Conservation (phyloP, 176 grass and related monocot genomes). For the Aegilops longissima region DNA sequence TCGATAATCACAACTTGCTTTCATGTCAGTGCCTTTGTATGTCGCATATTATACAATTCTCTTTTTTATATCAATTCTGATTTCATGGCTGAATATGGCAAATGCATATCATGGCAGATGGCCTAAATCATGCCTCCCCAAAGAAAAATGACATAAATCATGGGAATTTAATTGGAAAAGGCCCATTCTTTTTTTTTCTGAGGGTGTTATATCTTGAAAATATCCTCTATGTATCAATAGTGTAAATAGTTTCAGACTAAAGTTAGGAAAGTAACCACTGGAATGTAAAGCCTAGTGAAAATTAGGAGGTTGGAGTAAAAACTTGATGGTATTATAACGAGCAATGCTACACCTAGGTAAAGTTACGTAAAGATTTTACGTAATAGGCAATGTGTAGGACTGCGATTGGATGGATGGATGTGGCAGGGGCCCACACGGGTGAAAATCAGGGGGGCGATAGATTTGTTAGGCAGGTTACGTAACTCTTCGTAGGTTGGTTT, state of each 20-base stretch:
- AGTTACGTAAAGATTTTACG: too few relatives aligned
- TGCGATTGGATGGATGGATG: too few relatives aligned
- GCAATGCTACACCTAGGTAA: too few relatives aligned
- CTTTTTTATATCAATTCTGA: background rate
- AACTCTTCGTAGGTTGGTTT: too few relatives aligned
- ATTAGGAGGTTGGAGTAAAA: background rate
- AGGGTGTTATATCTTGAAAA: background rate
- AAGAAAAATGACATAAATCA: background rate
- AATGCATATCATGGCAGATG: background rate
- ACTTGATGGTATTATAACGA: background rate
- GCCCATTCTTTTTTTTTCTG: background rate
- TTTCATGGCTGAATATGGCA: background rate
- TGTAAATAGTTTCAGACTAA: background rate
- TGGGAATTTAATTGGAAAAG: background rate
- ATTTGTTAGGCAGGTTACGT: too few relatives aligned
- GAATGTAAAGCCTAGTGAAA: conserved; percentile 3
- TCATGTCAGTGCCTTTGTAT: background rate
- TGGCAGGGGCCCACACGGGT: too few relatives aligned
- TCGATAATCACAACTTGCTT: background rate
- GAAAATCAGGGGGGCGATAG: too few relatives aligned
- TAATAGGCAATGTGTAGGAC: too few relatives aligned
- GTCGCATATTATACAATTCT: background rate
- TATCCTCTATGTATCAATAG: background rate
- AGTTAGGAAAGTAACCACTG: background rate
- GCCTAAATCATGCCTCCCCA: background rate